Conservation (phyloP, 768 basidiomycete genomes). For the Podaxis pistillaris region DNA sequence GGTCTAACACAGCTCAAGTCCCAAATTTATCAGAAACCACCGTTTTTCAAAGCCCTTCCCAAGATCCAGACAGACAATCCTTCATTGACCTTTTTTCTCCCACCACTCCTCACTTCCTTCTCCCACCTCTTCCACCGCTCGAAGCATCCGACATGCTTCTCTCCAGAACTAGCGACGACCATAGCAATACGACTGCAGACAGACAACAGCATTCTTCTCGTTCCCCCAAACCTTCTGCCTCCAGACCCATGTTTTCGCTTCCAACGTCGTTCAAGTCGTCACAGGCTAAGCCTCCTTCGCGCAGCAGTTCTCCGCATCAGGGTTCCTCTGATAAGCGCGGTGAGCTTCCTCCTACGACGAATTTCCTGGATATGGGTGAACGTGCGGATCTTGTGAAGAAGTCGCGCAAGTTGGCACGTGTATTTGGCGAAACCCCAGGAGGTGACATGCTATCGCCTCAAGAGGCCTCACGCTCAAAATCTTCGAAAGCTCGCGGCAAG, state of each 20-base stretch:
- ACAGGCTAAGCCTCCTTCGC: conserved; percentile 20
- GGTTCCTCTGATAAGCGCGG: conserved; percentile 15
- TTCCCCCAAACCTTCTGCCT: conserved; percentile 43
- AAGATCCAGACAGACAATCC: conserved; percentile 24
- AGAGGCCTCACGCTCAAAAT: conserved; percentile 19
- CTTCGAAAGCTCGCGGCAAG: background rate
- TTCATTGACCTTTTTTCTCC: conserved; percentile 36
- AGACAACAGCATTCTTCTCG: conserved; percentile 31
- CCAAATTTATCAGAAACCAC: conserved; percentile 25
- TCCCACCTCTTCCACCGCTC: background rate
- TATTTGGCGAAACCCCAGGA: conserved; percentile 71
- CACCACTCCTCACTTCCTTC: conserved; percentile 2
- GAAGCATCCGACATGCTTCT: conserved; percentile 11
- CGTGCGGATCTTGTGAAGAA: conserved; percentile 73
- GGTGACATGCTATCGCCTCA: conserved; percentile 37
- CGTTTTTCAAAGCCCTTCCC: background rate
- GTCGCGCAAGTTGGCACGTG: conserved; percentile 74
- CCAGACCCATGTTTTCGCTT: conserved; percentile 46
- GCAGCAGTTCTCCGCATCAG: conserved; percentile 16
- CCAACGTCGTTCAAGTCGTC: conserved; percentile 23
- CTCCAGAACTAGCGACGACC: conserved; percentile 22
- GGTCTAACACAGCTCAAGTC: conserved; percentile 20
- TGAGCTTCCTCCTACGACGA: conserved; percentile 60
- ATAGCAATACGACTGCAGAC: conserved; percentile 22
- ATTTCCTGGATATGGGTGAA: conserved; percentile 59